Conservation (phyloP, 2,329 filamentous ascomycete species). For the Peltaster fructicola region DNA sequence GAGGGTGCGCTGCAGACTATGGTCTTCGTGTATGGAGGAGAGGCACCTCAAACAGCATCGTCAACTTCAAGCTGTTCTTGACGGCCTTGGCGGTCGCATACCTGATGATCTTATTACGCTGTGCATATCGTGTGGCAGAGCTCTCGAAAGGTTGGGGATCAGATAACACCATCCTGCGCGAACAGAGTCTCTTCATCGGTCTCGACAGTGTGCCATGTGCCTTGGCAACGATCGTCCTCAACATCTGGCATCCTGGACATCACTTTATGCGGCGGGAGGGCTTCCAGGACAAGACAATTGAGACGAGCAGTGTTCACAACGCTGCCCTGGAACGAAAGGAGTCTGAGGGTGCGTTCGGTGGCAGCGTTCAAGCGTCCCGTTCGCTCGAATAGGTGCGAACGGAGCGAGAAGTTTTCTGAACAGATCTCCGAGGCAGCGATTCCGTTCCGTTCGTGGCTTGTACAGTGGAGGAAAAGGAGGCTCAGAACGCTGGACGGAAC, state of each 20-base stretch:
- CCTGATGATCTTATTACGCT: conserved; percentile 29
- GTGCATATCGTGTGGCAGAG: conserved; percentile 32
- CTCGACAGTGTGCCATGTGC: conserved; percentile 1
- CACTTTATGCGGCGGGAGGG: too few species aligned
- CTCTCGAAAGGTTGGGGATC: conserved; percentile 1
- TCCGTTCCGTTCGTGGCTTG: too few species aligned
- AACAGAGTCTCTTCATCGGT: conserved; percentile 1
- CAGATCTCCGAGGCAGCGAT: too few species aligned
- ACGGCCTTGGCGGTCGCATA: conserved; percentile 22
- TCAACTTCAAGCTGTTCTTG: conserved; percentile 4
- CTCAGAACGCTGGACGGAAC: too few species aligned
- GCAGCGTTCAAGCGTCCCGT: too few species aligned
- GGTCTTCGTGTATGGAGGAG: conserved; percentile 3
- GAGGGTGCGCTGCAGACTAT: conserved; percentile 20
- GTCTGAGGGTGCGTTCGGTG: too few species aligned
- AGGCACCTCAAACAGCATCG: conserved; percentile 2
- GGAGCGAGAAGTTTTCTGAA: too few species aligned
- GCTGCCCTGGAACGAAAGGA: too few species aligned
- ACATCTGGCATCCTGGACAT: conserved; percentile 2
- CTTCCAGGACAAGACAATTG: too few species aligned
- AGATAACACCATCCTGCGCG: conserved; percentile 1
- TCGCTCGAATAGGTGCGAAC: too few species aligned
- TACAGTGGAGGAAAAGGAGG: too few species aligned
- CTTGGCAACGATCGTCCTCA: background rate
- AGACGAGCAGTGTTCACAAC: too few species aligned